Conservation (phyloP, 148 eudicot genomes). For the Chenopodium berlandieri region DNA sequence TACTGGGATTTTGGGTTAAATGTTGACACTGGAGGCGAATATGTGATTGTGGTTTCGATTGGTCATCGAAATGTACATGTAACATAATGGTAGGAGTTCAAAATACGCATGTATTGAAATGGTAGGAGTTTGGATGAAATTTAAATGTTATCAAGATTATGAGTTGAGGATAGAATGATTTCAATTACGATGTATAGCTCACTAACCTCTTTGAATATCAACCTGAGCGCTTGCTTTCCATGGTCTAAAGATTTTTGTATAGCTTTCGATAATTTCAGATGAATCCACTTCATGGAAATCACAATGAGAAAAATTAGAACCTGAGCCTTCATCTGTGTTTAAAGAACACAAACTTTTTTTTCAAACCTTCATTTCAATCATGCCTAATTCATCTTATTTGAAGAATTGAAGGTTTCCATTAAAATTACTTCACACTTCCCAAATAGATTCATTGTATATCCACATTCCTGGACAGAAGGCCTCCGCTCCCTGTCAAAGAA, state of each 20-base stretch:
- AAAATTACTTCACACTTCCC: neutral
- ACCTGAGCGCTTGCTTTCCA: neutral
- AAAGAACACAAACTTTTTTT: neutral
- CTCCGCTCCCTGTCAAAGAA: neutral
- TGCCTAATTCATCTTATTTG: neutral
- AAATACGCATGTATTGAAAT: neutral
- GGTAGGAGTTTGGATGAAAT: neutral
- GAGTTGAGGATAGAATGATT: neutral
- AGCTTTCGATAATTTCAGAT: neutral
- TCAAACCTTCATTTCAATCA: neutral
- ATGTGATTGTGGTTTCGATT: neutral
- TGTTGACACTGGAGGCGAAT: neutral
- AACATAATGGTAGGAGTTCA: too few relatives aligned
- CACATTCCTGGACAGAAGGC: neutral
- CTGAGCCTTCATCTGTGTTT: neutral
- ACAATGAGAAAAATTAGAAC: too few relatives aligned
- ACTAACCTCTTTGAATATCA: neutral
- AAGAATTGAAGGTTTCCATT: neutral
- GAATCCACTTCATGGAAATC: neutral
- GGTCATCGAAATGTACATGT: neutral
- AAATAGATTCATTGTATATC: neutral
- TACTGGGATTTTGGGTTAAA: neutral
- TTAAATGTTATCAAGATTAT: neutral
- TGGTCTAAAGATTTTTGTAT: neutral
- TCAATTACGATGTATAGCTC: neutral